Base-by-base conservation (phyloP, 2,329 filamentous ascomycete genomes). In the Aspergillus jensenii region DNA sequence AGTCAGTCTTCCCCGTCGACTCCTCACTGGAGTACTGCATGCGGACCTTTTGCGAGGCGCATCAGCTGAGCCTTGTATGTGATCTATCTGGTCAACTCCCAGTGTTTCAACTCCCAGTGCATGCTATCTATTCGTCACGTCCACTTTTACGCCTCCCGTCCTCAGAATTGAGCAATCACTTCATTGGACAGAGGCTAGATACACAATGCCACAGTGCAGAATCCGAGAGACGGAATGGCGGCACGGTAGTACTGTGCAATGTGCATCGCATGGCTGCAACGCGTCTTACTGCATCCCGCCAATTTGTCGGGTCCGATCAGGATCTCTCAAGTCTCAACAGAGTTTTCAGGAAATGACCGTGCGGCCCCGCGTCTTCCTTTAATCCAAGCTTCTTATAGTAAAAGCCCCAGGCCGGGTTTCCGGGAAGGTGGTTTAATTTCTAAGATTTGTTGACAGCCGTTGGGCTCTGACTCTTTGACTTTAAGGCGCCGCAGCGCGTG, bases 41-140 rank as follows among this genome's bases (percentile, higher is more conserved):
- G 27, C 27, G 27, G 27, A 39, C n/a, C 5, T 21, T 40, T n/a
- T 39, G 27, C n/a, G n/a, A 25, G 9, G n/a, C 11, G 31, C 41
- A 52, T 53, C 51, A 53, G 51, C 43, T 46, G 27, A 27, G 44
- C 40, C 43, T 46, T 27, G 41, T 53, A 53, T 53, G 51, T 46
- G 51, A 53, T 43, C 51, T 46, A 46, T 53, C 41, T 39, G 17
- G 19, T 25, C n/a, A 5, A 15, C 14, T 27, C 33, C 41, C 9
- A 43, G 27, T 40, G 51, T 53, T 53, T 53, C 41, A 53, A 43
- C 31, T 39, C 7, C 40, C 19, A 17, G 27, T 33, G 23, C 4
- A 17, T 25, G 44, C 25, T 25, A 25, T 31, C 44, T 17, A 46
- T 46, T 46, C 44, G 44, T 46, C 25, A 25, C 44, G 12, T 31